Evolutionary conservation across 2,329 filamentous ascomycete species (phyloP).

Genomic region (Dothistroma septosporum): DNA sequence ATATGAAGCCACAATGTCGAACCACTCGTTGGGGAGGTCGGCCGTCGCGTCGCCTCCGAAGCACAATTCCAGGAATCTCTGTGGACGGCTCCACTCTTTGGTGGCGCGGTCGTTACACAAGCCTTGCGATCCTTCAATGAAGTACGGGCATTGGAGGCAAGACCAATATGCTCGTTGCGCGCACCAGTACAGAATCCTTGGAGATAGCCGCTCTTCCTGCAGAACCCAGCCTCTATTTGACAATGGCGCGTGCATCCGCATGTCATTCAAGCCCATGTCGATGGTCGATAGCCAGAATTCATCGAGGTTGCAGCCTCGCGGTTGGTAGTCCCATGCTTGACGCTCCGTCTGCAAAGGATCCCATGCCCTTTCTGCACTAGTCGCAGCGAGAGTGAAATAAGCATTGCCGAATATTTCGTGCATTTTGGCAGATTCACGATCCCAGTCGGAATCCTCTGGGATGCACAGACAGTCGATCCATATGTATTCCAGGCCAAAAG

Average conservation of each 20-base stretch:
- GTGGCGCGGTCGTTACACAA: not conserved
- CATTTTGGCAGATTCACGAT: slow-evolving; percentile 7
- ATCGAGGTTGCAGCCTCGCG: not conserved
- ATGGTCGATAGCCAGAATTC: slow-evolving; percentile 2
- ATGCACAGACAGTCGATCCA: slow-evolving; percentile 8
- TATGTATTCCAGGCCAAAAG: not conserved
- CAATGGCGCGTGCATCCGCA: not conserved
- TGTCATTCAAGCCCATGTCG: slow-evolving; percentile 1
- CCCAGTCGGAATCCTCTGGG: slow-evolving; percentile 3
- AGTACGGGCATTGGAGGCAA: not conserved
- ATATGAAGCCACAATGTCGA: slow-evolving; percentile 5
- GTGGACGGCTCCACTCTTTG: not conserved
- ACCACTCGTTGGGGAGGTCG: not conserved
- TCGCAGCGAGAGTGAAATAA: slow-evolving; percentile 4
- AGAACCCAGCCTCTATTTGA: slow-evolving; percentile 4
- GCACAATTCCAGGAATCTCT: slow-evolving; percentile 1
- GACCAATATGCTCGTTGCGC: slow-evolving; percentile 8
- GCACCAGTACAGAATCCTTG: slow-evolving; percentile 4
- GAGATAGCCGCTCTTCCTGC: slow-evolving; percentile 5
- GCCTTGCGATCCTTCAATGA: not conserved
- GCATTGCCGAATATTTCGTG: slow-evolving; percentile 12
- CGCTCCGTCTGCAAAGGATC: slow-evolving; percentile 2
- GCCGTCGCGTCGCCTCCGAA: not conserved
- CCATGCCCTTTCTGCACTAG: slow-evolving; percentile 1
- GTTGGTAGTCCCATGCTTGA: slow-evolving; percentile 3